phyloP scores from a whole-genome alignment of 164 flowering plant genomes.

The Chimonanthus praecox region DNA sequence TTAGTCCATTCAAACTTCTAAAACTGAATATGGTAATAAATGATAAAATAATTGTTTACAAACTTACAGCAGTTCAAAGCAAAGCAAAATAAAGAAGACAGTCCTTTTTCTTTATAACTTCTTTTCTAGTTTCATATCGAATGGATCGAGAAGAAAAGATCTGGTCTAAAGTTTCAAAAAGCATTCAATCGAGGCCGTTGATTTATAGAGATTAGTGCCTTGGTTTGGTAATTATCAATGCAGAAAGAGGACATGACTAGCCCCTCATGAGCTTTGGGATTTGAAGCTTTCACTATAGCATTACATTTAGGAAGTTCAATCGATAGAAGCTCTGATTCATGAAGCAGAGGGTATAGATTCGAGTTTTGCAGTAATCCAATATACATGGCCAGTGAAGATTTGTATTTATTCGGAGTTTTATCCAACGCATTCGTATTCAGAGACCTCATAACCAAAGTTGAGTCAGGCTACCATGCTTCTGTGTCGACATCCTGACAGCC shows the following conservation, averaged over 20 bases:
- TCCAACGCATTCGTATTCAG: too few relatives aligned
- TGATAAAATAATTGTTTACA: too few relatives aligned
- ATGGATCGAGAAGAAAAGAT: neutral
- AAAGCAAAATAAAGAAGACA: neutral
- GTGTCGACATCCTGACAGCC: too few relatives aligned
- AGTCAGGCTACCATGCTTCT: too few relatives aligned
- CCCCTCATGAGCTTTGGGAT: neutral
- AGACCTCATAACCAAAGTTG: too few relatives aligned
- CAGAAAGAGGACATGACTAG: too few relatives aligned
- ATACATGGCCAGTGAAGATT: too few relatives aligned
- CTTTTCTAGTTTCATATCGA: conserved; percentile 1
- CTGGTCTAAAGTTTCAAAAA: conserved; percentile 3
- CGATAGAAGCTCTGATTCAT: neutral
- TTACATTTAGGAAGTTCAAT: neutral
- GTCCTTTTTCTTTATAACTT: neutral
- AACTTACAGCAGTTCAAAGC: neutral
- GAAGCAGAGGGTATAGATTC: too few relatives aligned
- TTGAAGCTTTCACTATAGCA: neutral
- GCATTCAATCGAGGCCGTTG: neutral
- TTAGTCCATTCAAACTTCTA: neutral
- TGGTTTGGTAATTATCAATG: neutral
- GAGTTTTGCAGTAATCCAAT: too few relatives aligned
- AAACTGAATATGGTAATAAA: neutral
- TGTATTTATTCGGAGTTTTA: too few relatives aligned
- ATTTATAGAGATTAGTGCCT: neutral